A percentile compares a stretch with the other conserved stretches of the same genome.
phyloP scores from a whole-genome alignment of 495 filamentous ascomycete species.

The Penicillium daleae region DNA sequence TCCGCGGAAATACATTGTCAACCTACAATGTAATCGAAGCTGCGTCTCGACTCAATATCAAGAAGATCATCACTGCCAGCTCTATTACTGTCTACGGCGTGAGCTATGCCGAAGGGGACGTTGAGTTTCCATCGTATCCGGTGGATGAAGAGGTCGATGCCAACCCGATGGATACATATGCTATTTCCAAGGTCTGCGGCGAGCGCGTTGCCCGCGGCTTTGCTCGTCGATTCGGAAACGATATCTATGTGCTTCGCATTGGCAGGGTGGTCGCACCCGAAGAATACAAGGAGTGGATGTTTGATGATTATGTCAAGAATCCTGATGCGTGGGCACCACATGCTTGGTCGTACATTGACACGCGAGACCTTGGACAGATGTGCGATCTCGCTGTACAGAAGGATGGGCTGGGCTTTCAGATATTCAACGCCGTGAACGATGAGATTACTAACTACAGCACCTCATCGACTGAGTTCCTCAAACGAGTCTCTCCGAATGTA shows the following conservation, averaged over 20 bases:
- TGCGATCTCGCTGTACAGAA: slow-evolving; percentile 53
- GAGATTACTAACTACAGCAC: slow-evolving; percentile 50
- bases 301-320: slow-evolving; percentile 51
- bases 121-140: slow-evolving; percentile 59
- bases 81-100: slow-evolving; percentile 63
- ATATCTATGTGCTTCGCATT: slow-evolving; percentile 64
- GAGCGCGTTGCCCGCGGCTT: slow-evolving; percentile 61
- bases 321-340: slow-evolving; percentile 55
- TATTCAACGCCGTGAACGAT: slow-evolving; percentile 66
- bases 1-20: slow-evolving; percentile 53
- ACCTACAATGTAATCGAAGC: slow-evolving; percentile 67
- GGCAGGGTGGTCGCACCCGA: slow-evolving; percentile 62
- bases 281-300: slow-evolving; percentile 55
- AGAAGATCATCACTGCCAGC: slow-evolving; percentile 63
- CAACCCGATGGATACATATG: slow-evolving; percentile 61
- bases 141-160: slow-evolving; percentile 57
- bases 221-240: slow-evolving; percentile 53
- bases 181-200: slow-evolving; percentile 60
- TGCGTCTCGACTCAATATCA: slow-evolving; percentile 59
- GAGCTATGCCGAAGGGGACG: slow-evolving; percentile 59
- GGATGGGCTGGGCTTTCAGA: slow-evolving; percentile 58
- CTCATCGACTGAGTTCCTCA: slow-evolving; percentile 54
- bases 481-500: slow-evolving; percentile 47
- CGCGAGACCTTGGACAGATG: slow-evolving; percentile 62
- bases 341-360: slow-evolving; percentile 65